Evolutionary conservation across 2,329 filamentous ascomycete genomes (phyloP).

Genomic region (Cucurbitaria berberidis): DNA sequence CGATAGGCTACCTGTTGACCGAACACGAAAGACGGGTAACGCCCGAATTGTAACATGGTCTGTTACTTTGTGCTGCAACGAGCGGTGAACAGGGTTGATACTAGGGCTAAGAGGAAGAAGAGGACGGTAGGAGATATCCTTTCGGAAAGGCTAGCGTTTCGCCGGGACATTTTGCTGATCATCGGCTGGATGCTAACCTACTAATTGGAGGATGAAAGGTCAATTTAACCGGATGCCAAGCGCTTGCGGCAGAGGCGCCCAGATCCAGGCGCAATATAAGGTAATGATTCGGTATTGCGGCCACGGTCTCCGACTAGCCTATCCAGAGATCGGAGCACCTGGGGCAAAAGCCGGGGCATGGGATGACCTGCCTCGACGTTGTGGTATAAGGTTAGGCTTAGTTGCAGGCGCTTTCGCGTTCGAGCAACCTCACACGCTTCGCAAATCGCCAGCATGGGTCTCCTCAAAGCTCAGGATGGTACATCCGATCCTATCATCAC

Average conservation of each 20-base stretch:
- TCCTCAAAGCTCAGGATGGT: conserved; percentile 32
- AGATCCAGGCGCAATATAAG: conserved; percentile 33
- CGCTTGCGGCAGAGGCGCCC: conserved; percentile 17
- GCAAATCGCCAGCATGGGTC: conserved; percentile 31
- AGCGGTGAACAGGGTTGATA: conserved; percentile 6
- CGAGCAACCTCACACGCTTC: conserved; percentile 16
- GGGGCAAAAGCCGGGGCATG: conserved; percentile 33
- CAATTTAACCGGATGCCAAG: conserved; percentile 37
- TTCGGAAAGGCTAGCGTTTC: conserved; percentile 6
- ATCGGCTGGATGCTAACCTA: conserved; percentile 19
- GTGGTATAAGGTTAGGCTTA: conserved; percentile 32
- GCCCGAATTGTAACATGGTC: background rate
- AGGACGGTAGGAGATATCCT: conserved; percentile 1
- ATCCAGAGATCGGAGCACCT: conserved; percentile 21
- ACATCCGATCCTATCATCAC: conserved; percentile 52
- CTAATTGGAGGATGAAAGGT: conserved; percentile 26
- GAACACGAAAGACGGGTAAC: background rate
- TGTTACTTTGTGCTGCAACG: conserved; percentile 22
- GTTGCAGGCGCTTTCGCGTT: conserved; percentile 13
- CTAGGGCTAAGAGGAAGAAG: conserved; percentile 14
- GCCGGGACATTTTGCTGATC: conserved; percentile 13
- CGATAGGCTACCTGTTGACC: background rate
- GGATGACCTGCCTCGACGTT: conserved; percentile 1
- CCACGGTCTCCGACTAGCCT: conserved; percentile 29
- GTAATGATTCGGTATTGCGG: conserved; percentile 35